These are phyloP conservation scores for Ceratobasidium sp. DNA, from an alignment of 1,284 basidiomycete species.

Conservation along the genomic window DNA sequence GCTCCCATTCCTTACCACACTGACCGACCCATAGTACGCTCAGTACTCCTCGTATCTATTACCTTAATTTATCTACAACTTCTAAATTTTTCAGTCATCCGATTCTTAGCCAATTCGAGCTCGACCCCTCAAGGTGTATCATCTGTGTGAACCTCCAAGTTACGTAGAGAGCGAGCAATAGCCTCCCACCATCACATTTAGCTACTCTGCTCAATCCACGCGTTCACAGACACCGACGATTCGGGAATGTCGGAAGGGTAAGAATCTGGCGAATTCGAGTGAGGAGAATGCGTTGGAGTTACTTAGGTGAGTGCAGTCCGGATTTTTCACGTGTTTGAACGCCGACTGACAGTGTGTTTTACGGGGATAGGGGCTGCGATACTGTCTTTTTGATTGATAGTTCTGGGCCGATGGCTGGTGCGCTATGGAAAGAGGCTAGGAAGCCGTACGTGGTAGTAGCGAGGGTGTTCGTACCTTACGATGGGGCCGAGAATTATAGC, in stretches of 20 bases:
- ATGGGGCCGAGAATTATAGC: conserved; percentile 68
- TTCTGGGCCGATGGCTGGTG: conserved; percentile 68
- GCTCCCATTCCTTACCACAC: too few relatives aligned
- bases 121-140: too few relatives aligned
- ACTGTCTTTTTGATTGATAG: conserved; percentile 73
- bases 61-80: too few relatives aligned
- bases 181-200: conserved; percentile 1
- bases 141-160: too few relatives aligned
- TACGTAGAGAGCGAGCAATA: too few relatives aligned
- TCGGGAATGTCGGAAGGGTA: not conserved
- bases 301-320: conserved; percentile 7
- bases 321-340: not conserved
- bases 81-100: too few relatives aligned
- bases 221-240: not conserved
- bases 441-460: conserved; percentile 62
- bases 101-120: too few relatives aligned
- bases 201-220: not conserved
- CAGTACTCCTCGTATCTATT: too few relatives aligned
- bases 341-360: not conserved
- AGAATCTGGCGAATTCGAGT: not conserved
- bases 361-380: conserved; percentile 59
- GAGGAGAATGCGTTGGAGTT: conserved; percentile 16
- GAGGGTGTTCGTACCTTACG: conserved; percentile 62
- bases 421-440: conserved; percentile 65
- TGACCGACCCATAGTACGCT: too few relatives aligned